Base-by-base conservation (phyloP, 2,329 filamentous ascomycete species). In the Microsporum canis region DNA sequence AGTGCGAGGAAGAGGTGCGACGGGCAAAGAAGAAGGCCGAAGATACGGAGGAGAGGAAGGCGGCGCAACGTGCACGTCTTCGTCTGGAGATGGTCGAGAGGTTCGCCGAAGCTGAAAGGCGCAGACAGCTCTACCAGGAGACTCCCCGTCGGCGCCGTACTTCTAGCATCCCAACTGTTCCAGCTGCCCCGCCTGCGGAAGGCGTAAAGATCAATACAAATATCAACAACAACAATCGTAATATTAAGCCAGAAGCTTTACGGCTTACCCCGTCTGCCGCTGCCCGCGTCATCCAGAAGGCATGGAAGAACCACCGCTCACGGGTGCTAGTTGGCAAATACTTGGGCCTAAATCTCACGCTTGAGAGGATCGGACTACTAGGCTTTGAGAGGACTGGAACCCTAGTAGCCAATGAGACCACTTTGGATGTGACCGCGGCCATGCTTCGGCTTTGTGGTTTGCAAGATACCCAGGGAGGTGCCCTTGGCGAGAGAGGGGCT, bases 11-110 rank as follows among this genome's bases (percentile, higher is more conserved):
- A 68, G 83, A 87, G 69, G 84, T 87, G 34, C 78, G 81, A 63
- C 78, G 83, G 43, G 84, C 84, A 49, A 87, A 86, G 76, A 82
- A 84, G 71, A 81, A 85, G 59, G 84, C 84, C 6, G 84, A 86
- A 71, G 84, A 86, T 64, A 84, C 83, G 67, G 82, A 83, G 68
- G 83, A 85, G 71, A 78, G 80, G 66, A 84, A 84, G 70, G 81
- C 83, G 41, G 82, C 83, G 10, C 83, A 86, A 66, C 79, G 85
- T 71, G 77, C 78, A 59, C 78, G 81, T 58, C 76, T 82, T 62
- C 77, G 82, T 47, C 68, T 82, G 62, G 84, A 86, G 67, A 84
- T 86, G 81, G 80, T 83, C 49, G 83, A 86, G 74, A 83, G 83
- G 66, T 79, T 84, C 63, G 84, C 83, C 7, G 84, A 86, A 63